Evolutionary conservation across 2,329 filamentous ascomycete genomes (phyloP).

Genomic region (Decorospora gaudefroyi): DNA sequence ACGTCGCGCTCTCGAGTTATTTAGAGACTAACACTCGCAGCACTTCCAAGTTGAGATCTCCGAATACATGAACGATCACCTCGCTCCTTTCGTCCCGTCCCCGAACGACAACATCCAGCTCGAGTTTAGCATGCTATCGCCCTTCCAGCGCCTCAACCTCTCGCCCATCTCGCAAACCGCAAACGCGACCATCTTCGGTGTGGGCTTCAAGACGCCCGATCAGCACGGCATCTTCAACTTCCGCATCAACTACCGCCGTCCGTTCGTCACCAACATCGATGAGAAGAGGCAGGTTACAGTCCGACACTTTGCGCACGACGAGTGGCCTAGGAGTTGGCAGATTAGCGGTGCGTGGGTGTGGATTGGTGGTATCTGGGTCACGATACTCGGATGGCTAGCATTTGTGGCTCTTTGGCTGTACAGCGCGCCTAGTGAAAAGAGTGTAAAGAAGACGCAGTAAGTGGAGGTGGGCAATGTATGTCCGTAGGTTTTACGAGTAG

Average conservation of each 20-base stretch:
- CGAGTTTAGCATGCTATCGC: conserved; percentile 98
- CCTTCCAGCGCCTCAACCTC: conserved; percentile 87
- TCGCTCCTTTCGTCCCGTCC: conserved; percentile 72
- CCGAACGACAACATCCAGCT: conserved; percentile 79
- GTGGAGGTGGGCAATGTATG: too few relatives aligned
- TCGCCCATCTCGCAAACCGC: conserved; percentile 59
- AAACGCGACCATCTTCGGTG: conserved; percentile 73
- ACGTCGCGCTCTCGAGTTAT: background rate
- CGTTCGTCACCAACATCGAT: conserved; percentile 85
- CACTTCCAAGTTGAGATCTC: conserved; percentile 87
- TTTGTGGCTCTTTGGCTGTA: conserved; percentile 92
- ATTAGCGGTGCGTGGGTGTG: conserved; percentile 94
- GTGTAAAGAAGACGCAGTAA: conserved; percentile 56
- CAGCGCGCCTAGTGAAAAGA: conserved; percentile 62
- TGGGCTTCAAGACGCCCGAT: conserved; percentile 82
- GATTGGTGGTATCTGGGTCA: conserved; percentile 85
- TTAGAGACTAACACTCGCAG: conserved; percentile 55
- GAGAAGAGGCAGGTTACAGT: conserved; percentile 96
- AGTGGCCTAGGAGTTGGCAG: conserved; percentile 87
- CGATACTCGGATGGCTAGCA: conserved; percentile 78
- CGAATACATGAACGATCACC: conserved; percentile 77
- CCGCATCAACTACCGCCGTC: conserved; percentile 93
- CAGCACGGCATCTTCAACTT: conserved; percentile 99
- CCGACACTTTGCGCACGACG: conserved; percentile 94
- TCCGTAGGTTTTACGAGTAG: background rate